Evolutionary conservation across 306 rosid species (phyloP), one percentile per base, ranked within the genome.

Genomic region (Vicia sativa): DNA sequence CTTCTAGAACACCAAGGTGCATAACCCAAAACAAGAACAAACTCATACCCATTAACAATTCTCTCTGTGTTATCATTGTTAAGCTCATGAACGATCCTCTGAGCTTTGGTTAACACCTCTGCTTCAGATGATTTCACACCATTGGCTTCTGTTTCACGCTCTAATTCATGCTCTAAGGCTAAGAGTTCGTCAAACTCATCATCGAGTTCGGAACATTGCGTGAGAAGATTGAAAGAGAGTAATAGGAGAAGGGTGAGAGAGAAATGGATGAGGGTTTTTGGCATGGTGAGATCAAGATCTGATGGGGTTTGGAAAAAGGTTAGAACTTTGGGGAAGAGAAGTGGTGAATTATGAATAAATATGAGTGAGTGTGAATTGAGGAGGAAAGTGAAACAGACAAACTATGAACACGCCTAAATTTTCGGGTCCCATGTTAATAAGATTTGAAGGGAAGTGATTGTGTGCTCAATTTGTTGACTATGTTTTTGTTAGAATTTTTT

Each of bases 1-100:
- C 97, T 93, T 65, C 96, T 88, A 1, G 91, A 81, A 77, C 97
- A 90, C 99, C 99, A 93, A 54, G 99, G 99, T 4, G 96, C 92
- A 68, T 90, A 90, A 14, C 97, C 97, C 70, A 93, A 78, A 88
- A 90, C 85, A 49, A 93, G 76, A 75, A 90, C 95, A 44, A 62
- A 84, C 80, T 90, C 91, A 65, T 87, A 86, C 35, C 77, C 87
- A 42, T 87, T 82, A 42, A 93, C 72, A 21, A 85, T 78, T 75
- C 85, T 79, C 76, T 85, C 84, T 3, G 87, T 78, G n/a, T 82
- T 93, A 43, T 90, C 96, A 58, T 80, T 87, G 61, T 86, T 82
- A 11, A 88, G 91, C 72, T 88, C 97, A 70, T 83, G 66, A 55
- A 93, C 96, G 49, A 93, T 93, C 69, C 99, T 87, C 64, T 93